A percentile compares a stretch with the other conserved stretches of the same genome.
These are phyloP conservation scores for Fraxinus quadrangulata DNA, from an alignment of 257 asterid genomes.

Conservation along the genomic window DNA sequence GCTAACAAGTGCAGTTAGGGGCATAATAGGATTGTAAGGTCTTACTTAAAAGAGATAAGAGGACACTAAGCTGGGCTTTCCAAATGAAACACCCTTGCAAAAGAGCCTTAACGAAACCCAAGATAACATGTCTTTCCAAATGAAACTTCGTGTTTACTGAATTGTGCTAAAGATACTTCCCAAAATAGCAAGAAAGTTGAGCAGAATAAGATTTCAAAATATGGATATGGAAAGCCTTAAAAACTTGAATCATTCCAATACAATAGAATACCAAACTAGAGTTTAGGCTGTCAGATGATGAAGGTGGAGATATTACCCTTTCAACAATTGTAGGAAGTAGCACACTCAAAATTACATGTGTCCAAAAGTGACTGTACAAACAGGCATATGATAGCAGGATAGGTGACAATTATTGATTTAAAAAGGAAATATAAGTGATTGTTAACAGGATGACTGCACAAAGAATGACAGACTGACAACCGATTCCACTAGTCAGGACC, in stretches of 20 bases:
- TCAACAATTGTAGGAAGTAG: background rate
- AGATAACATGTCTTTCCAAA: background rate
- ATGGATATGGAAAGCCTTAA: background rate
- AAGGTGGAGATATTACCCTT: background rate
- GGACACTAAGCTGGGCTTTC: background rate
- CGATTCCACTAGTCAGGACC: background rate
- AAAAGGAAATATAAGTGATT: background rate
- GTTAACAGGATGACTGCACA: background rate
- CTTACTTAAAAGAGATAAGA: no score
- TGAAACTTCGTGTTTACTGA: background rate
- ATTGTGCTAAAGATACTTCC: background rate
- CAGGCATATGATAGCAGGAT: background rate
- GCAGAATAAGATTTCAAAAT: background rate
- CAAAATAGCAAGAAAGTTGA: background rate
- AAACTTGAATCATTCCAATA: background rate
- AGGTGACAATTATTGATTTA: background rate
- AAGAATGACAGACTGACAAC: background rate
- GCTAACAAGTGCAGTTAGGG: background rate
- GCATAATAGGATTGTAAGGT: no score
- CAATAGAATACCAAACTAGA: background rate
- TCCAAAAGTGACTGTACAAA: background rate
- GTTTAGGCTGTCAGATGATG: background rate
- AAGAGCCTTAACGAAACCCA: background rate
- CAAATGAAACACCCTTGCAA: background rate
- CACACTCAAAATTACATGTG: background rate